Conservation (phyloP, 108 stramenopile species). For the Cyclostephanos invisitatus region DNA sequence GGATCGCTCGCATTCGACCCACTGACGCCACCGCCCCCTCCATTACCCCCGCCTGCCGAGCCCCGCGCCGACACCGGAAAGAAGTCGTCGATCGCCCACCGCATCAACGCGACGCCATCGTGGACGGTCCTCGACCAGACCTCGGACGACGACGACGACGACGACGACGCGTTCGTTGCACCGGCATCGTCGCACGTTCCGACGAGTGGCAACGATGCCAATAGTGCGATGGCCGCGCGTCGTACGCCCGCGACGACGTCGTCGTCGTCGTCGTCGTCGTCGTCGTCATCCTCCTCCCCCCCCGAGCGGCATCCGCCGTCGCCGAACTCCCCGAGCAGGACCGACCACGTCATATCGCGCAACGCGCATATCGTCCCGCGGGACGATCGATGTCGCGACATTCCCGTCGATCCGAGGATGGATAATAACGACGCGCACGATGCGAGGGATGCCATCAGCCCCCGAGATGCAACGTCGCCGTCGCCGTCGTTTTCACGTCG, state of each 20-base stretch:
- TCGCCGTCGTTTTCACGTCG: background rate
- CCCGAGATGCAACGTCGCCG: background rate
- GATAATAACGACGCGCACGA: constrained; percentile 19
- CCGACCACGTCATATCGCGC: constrained; percentile 9
- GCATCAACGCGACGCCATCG: constrained; percentile 23
- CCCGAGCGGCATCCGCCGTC: background rate
- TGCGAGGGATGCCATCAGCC: constrained; percentile 13
- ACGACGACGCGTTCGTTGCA: no score
- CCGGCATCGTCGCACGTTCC: constrained; percentile 18
- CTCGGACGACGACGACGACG: constrained; percentile 9
- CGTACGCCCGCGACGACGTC: background rate
- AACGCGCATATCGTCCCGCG: constrained; percentile 8
- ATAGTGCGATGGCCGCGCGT: constrained; percentile 25
- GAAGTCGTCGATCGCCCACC: constrained; percentile 35
- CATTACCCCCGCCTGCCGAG: background rate
- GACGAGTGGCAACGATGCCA: constrained; percentile 29
- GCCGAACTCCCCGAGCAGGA: background rate
- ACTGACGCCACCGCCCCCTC: background rate
- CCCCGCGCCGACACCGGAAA: constrained; percentile 39
- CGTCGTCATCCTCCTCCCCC: background rate
- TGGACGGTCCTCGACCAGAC: constrained; percentile 22
- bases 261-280: background rate
- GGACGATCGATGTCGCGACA: constrained; percentile 5
- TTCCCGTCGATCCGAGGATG: constrained; percentile 24
- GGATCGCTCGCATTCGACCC: background rate